These are phyloP conservation scores for Candida railenensis DNA, from an alignment of 805 yeast genomes.

Conservation along the genomic window DNA sequence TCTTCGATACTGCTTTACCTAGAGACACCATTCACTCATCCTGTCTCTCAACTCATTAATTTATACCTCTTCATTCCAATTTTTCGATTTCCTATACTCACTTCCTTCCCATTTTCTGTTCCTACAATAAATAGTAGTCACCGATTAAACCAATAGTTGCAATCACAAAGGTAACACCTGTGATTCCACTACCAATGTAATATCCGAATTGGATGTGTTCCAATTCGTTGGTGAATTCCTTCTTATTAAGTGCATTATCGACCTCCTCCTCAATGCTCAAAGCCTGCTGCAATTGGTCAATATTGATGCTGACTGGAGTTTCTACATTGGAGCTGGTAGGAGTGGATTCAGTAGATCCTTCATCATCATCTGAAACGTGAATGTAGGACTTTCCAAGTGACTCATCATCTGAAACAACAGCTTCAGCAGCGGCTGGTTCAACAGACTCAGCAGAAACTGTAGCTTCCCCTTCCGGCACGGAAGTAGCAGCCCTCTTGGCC, in stretches of 20 bases:
- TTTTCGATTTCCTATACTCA: neutral
- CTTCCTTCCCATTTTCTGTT: too few relatives aligned
- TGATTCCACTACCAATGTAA: constrained; percentile 37
- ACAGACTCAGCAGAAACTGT: constrained; percentile 1
- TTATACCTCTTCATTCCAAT: neutral
- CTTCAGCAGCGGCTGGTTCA: neutral
- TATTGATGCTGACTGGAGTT: constrained; percentile 7
- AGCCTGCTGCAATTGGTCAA: constrained; percentile 18
- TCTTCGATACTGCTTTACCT: too few relatives aligned
- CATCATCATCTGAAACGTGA: constrained; percentile 40
- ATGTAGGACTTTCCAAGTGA: constrained; percentile 41
- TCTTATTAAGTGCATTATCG: constrained; percentile 40
- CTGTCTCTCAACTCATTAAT: too few relatives aligned
- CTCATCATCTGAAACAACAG: constrained; percentile 14
- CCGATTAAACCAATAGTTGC: constrained; percentile 59
- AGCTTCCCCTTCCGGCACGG: neutral
- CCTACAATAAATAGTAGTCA: constrained; percentile 32
- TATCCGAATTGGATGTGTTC: constrained; percentile 35
- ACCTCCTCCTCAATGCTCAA: constrained; percentile 41
- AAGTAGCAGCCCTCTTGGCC: neutral
- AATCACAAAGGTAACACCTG: constrained; percentile 47
- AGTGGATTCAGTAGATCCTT: constrained; percentile 18
- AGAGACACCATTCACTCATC: too few relatives aligned
- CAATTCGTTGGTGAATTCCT: constrained; percentile 23
- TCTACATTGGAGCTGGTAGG: constrained; percentile 22